Conservation (phyloP, 2,329 filamentous ascomycete genomes). For the Biscogniauxia sp. region DNA sequence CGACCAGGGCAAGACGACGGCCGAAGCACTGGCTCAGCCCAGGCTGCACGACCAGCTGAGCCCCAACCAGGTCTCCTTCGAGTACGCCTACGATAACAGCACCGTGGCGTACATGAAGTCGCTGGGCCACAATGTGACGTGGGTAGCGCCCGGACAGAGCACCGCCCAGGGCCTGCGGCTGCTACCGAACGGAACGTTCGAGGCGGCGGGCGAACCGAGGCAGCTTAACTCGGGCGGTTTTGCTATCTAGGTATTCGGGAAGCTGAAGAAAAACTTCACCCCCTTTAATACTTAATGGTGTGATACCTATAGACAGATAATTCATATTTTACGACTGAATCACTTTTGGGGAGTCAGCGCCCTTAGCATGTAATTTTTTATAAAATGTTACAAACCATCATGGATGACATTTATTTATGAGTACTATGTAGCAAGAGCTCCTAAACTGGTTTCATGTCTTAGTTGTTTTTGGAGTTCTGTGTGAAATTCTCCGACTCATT, state of each 20-base stretch:
- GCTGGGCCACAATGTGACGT: slow-evolving; percentile 73
- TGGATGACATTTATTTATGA: no score
- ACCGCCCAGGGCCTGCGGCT: slow-evolving; percentile 70
- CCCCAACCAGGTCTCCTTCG: slow-evolving; percentile 67
- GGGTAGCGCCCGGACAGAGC: slow-evolving; percentile 63
- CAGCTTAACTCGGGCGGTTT: slow-evolving; percentile 71
- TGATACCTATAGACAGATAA: not conserved
- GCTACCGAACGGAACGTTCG: slow-evolving; percentile 65
- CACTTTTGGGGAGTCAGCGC: not conserved
- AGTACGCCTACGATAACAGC: slow-evolving; percentile 68
- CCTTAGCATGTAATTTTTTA: not conserved
- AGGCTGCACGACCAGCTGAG: slow-evolving; percentile 81
- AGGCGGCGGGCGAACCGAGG: slow-evolving; percentile 80
- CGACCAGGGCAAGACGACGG: slow-evolving; percentile 60
- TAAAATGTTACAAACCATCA: not conserved
- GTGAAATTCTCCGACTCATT: no score
- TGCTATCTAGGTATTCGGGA: slow-evolving; percentile 35
- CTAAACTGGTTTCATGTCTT: no score
- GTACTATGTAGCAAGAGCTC: no score
- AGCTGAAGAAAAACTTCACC: not conserved
- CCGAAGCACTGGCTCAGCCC: slow-evolving; percentile 64
- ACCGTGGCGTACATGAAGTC: slow-evolving; percentile 65
- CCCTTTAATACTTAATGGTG: slow-evolving; percentile 8
- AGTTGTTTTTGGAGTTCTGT: no score
- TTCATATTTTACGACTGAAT: not conserved